These are phyloP conservation scores for Suillus americanus DNA, from an alignment of 768 basidiomycete species.

Conservation along the genomic window DNA sequence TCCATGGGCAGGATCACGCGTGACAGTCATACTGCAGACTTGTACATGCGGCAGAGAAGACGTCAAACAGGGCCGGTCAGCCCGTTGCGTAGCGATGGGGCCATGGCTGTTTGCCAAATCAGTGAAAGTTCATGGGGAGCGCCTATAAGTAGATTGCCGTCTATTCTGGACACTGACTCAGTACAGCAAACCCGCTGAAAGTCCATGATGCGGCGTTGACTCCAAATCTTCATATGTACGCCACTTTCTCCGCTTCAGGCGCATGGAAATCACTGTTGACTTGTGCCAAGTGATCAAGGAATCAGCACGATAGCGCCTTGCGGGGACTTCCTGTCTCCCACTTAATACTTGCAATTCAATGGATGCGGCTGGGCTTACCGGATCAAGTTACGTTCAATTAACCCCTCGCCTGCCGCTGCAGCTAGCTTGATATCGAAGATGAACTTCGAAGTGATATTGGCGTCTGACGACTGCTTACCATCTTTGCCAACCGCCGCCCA, in stretches of 20 bases:
- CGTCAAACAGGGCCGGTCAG: neutral
- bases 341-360: neutral
- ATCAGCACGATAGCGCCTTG: neutral
- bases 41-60: neutral
- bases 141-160: constrained; percentile 3
- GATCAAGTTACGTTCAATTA: constrained; percentile 3
- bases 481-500: neutral
- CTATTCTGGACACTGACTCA: neutral
- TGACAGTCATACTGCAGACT: neutral
- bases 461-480: neutral
- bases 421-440: constrained; percentile 2
- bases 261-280: neutral
- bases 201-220: neutral
- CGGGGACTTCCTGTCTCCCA: neutral
- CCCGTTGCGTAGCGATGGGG: neutral
- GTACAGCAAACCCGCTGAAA: constrained; percentile 4
- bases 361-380: neutral
- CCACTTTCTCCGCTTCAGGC: constrained; percentile 3
- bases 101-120: neutral
- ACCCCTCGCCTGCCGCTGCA: neutral
- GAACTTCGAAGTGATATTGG: constrained; percentile 1
- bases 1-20: neutral
- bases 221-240: neutral
- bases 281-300: constrained; percentile 1
- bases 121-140: neutral